Conservation (phyloP, 2,329 filamentous ascomycete species). For the Aureobasidium sp. region DNA sequence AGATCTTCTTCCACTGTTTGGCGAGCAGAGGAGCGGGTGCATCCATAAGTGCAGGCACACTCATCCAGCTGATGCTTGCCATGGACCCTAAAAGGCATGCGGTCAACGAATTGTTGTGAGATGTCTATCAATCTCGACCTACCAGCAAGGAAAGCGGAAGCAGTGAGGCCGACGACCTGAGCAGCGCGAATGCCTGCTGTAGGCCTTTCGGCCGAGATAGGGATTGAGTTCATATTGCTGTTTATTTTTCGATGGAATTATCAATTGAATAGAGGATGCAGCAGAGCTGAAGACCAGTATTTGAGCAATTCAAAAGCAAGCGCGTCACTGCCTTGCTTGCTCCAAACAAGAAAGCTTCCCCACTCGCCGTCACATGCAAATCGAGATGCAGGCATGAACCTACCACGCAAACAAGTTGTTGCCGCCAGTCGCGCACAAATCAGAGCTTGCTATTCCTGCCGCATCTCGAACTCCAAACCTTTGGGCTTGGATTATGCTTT, state of each 20-base stretch:
- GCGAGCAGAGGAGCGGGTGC: constrained; percentile 50
- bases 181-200: constrained; percentile 36
- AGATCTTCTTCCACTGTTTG: constrained; percentile 47
- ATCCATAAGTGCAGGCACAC: constrained; percentile 48
- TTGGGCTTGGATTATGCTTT: not conserved
- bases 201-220: constrained; percentile 9
- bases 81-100: not conserved
- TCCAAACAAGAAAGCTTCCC: not conserved
- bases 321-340: constrained; percentile 12
- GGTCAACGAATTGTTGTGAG: not conserved
- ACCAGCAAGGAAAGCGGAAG: constrained; percentile 43
- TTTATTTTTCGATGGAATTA: not conserved
- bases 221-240: constrained; percentile 12
- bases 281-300: not conserved
- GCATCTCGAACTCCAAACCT: no score
- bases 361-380: constrained; percentile 7
- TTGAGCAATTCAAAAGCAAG: not conserved
- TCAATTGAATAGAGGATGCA: not conserved
- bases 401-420: not conserved
- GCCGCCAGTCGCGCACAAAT: not conserved
- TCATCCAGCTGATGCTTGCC: constrained; percentile 7
- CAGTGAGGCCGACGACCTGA: constrained; percentile 46
- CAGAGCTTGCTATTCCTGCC: not conserved
- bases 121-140: constrained; percentile 7
- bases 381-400: constrained; percentile 1